Evolutionary conservation across 2,329 filamentous ascomycete species (phyloP).

Genomic region (Monosporascus sp.): DNA sequence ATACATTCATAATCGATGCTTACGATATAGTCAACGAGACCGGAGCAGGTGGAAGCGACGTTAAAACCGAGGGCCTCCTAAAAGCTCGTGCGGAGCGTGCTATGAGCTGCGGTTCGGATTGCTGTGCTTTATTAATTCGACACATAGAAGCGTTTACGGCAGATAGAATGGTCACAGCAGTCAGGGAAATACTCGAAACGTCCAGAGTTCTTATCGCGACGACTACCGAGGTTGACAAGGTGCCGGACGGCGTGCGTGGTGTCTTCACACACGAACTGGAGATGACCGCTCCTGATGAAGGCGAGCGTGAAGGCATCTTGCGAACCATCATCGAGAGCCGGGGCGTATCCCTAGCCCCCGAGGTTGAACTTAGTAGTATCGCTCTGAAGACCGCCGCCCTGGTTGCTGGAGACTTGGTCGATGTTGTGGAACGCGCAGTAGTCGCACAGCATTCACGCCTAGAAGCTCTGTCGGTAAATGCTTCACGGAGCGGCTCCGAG

Average conservation of each 20-base stretch:
- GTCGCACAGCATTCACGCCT: slow-evolving; percentile 72
- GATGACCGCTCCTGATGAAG: slow-evolving; percentile 87
- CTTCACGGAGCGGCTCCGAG: slow-evolving; percentile 28
- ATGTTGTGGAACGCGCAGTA: slow-evolving; percentile 86
- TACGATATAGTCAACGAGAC: slow-evolving; percentile 95
- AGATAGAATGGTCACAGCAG: slow-evolving; percentile 78
- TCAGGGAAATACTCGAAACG: slow-evolving; percentile 78
- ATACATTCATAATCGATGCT: slow-evolving; percentile 82
- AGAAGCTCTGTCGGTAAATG: slow-evolving; percentile 59
- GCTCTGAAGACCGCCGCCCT: slow-evolving; percentile 94
- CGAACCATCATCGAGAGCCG: slow-evolving; percentile 71
- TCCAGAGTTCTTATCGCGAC: slow-evolving; percentile 84
- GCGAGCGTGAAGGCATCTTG: slow-evolving; percentile 83
- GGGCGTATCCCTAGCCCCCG: slow-evolving; percentile 70
- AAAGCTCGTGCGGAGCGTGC: slow-evolving; percentile 84
- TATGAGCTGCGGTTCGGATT: slow-evolving; percentile 78
- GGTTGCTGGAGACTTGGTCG: slow-evolving; percentile 88
- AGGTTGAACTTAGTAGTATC: slow-evolving; percentile 78
- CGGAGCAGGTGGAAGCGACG: slow-evolving; percentile 77
- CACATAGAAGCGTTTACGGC: slow-evolving; percentile 89
- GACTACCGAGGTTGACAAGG: slow-evolving; percentile 90
- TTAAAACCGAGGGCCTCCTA: slow-evolving; percentile 89
- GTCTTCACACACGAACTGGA: slow-evolving; percentile 95
- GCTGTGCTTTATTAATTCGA: slow-evolving; percentile 77
- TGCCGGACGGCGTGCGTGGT: slow-evolving; percentile 82